A percentile compares a stretch with the other conserved stretches of the same genome.
phyloP scores from a whole-genome alignment of 306 rosid species.

The Lotus japonicus region DNA sequence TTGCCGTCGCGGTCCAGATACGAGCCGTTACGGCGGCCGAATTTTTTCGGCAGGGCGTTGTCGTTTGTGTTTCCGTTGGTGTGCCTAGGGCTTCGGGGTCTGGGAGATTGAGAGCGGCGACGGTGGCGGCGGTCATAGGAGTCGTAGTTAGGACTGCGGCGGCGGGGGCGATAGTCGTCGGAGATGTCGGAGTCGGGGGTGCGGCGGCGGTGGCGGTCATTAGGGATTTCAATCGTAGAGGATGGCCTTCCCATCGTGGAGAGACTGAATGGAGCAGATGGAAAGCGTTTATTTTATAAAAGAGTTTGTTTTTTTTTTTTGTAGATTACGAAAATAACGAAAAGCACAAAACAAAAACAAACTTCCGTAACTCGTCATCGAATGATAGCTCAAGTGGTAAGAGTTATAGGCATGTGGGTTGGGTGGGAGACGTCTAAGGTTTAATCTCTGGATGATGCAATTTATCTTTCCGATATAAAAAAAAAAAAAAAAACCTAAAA shows the following conservation, averaged over 20 bases:
- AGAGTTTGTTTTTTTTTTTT: no score
- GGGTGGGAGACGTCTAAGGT: no score
- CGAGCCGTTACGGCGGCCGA: conserved; percentile 43
- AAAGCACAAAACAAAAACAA: no score
- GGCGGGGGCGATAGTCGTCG: conserved; percentile 23
- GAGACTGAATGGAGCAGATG: not conserved
- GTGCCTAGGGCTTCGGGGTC: conserved; percentile 40
- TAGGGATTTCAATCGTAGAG: conserved; percentile 40
- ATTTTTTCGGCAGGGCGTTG: conserved; percentile 49
- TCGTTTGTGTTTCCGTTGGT: conserved; percentile 15
- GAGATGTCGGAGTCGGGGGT: conserved; percentile 38
- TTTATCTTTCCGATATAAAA: no score
- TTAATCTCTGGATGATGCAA: no score
- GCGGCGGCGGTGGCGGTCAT: conserved; percentile 27
- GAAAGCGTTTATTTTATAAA: no score
- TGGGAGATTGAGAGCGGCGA: conserved; percentile 38
- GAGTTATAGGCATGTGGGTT: no score
- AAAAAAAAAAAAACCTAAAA: no score
- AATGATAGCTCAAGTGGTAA: no score
- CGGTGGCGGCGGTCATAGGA: conserved; percentile 32
- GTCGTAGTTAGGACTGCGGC: conserved; percentile 77
- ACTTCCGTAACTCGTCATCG: no score
- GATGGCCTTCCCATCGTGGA: conserved; percentile 47
- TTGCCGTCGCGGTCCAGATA: conserved; percentile 41
- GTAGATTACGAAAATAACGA: no score